Base-by-base conservation (phyloP, 352 stramenopile genomes). In the Phytophthora europaea region DNA sequence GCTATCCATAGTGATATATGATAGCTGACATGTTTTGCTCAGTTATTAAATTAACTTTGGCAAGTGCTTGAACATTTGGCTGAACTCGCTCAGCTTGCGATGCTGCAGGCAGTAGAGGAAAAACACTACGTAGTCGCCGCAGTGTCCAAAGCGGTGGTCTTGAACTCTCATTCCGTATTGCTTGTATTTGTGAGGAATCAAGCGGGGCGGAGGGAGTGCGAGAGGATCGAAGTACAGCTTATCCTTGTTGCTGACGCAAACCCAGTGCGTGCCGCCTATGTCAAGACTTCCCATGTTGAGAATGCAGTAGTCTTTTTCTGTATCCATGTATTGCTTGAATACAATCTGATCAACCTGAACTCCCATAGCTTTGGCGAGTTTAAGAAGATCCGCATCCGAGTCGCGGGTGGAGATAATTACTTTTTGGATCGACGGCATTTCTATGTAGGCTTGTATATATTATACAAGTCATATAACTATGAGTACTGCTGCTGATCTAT, bases 321-420 rank as follows among this genome's bases (percentile, higher is more conserved):
- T 12, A 2, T 16, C 16, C 4, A 45, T 26, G 8, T 65, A 36
- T 0, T 65, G 45, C 18, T 65, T 65, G n/a, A 57, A 57, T 22
- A 50, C 47, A 8, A 65, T 65, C 34, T 65, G 59, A 56, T 64
- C 57, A 6, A 64, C 40, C n/a, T 64, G 6, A 7, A 64, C 43
- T 13, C 8, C 57, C 6, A 64, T 20, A 9, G 57, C 12, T 33
- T 31, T 26, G 4, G 57, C 57, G 1, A 64, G 23, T 38, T 55
- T 64, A 26, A 64, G 0, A 1, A 64, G 43, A 33, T 64, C 18
- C 31, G 16, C 10, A 55, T 64, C 57, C 2, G 57, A 67, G 15
- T 45, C 38, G 38, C 10, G 10, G 1, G 2, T 18, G 2, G 38
- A 45, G 2, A 16, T 45, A 45, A 45, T 45, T 45, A 45, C 16